Conservation (phyloP, 1,139 yeast species). For the Geotrichum europaeum region DNA sequence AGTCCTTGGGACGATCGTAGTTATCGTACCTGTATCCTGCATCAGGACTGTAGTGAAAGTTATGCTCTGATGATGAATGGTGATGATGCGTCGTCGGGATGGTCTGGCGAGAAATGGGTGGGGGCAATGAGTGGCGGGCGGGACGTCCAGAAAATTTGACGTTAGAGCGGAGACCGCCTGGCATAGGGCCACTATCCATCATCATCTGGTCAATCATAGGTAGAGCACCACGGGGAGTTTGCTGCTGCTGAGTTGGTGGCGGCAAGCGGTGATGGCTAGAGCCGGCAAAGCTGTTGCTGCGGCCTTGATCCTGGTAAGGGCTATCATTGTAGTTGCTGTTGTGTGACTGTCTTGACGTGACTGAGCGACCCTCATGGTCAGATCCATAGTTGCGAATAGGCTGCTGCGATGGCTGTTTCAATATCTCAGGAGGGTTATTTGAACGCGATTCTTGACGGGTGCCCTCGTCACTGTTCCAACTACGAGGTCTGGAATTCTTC, state of each 20-base stretch:
- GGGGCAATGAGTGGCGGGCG: constrained; percentile 1
- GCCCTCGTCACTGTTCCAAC: constrained; percentile 5
- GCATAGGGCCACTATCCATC: constrained; percentile 20
- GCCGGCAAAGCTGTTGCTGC: neutral
- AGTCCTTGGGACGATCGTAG: constrained; percentile 10
- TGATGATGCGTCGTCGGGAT: constrained; percentile 7
- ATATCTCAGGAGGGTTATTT: neutral
- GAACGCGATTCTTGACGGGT: constrained; percentile 1
- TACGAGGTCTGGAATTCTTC: neutral
- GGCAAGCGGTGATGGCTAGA: neutral
- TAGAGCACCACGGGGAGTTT: neutral
- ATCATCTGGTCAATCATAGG: constrained; percentile 15
- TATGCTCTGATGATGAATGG: constrained; percentile 2
- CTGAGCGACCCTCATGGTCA: neutral
- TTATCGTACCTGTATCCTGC: constrained; percentile 10
- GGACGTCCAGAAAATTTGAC: constrained; percentile 2
- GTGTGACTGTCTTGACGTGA: neutral
- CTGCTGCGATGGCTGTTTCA: neutral
- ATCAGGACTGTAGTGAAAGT: constrained; percentile 5
- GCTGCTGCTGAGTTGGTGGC: neutral
- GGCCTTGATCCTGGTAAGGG: neutral
- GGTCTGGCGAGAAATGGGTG: constrained; percentile 3
- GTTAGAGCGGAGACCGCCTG: constrained; percentile 14
- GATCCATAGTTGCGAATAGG: neutral
- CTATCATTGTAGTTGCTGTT: too few relatives aligned